Base-by-base conservation (phyloP, 2,329 filamentous ascomycete genomes). In the Aspergillus japonicus region DNA sequence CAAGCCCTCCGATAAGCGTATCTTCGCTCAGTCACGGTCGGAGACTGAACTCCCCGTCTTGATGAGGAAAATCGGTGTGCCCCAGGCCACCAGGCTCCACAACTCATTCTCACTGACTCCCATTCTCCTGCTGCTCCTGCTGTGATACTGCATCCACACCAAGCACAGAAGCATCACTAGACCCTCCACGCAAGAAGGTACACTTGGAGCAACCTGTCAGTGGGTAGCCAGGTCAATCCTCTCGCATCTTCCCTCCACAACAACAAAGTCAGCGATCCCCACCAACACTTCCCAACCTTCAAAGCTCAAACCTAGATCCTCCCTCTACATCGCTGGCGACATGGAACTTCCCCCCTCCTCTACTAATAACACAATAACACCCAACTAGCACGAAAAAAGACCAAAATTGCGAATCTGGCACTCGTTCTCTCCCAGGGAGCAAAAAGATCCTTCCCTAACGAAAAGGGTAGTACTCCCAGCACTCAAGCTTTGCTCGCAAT, bases 261-360 rank as follows among this genome's bases (percentile, higher is more conserved):
- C 5, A 78, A 75, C 16, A 80, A 82, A 51, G 68, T 82, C 21
- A 80, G 80, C 4, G 80, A 79, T 0, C 77, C 77, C 24, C 66
- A 72, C 1, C 77, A 81, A 58, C 71, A 81, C 0, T 71, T 73
- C 11, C 79, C 79, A 0, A 50, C 31, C 0, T 23, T 77, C 78
- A 0, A 69, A 72, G 4, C 64, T 77, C 7, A 65, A 73, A 1
- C 70, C 69, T 16, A 75, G 67, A 39, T 81, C 54, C 19, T 35
- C 42, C 7, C 49, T 39, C 7, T n/a, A 21, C 73, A 58, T 80
- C 5, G 71, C 73, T 1, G 58, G 63, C 21, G 55, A 68, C 1
- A 79, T 80, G 73, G 71, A 74, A 2, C 76, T 81, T 73, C 62
- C 62, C 4, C 51, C 62, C n/a, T n/a, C n/a, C n/a, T n/a, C n/a